Evolutionary conservation across 148 eudicot genomes (phyloP), one percentile per base, ranked within the genome.

Genomic region (Salicornia ramosissima): DNA sequence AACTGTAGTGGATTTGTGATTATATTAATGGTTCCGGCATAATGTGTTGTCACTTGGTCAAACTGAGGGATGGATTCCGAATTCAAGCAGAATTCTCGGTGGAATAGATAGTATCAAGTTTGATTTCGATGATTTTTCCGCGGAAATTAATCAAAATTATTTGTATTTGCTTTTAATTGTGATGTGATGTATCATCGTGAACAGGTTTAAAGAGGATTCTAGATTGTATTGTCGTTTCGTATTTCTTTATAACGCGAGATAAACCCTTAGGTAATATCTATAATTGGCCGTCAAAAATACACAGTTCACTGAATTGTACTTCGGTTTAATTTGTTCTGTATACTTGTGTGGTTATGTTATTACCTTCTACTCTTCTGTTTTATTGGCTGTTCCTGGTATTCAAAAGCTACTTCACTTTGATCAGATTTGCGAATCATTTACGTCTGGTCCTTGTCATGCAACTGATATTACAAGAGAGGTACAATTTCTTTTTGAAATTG

Each of bases 381-480:
- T 43, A 16, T 18, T 62, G 71, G 22, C 39, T 5, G 14, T 42
- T 67, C 33, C 34, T 36, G 10, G 43, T 59, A 26, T 68, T 14
- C 68, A 43, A 68, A 72, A 74, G 51, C 63, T 74, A 59, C 64
- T 26, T 15, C 28, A 40, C 61, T 79, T 53, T 83, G 63, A 56
- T 53, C 86, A 94, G 98, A 87, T 94, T 65, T 85, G 81, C 10
- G 97, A 94, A 76, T 88, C 95, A 36, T 72, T 94, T 80, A 94
- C 97, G 64, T 84, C 97, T 39, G 97, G 96, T 60, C 98, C 98
- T 45, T 76, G 61, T 43, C 98, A 94, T 84, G 98, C 92, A 0
- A 88, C 83, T 73, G 96, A 90, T 78, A 86, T 94, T 63, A 90
- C 98, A 62, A 88, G 96, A 76, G 92, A 94, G 97, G 98, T 94